Base-by-base conservation (phyloP, 2,329 filamentous ascomycete species). In the Shiraia bambusicola region DNA sequence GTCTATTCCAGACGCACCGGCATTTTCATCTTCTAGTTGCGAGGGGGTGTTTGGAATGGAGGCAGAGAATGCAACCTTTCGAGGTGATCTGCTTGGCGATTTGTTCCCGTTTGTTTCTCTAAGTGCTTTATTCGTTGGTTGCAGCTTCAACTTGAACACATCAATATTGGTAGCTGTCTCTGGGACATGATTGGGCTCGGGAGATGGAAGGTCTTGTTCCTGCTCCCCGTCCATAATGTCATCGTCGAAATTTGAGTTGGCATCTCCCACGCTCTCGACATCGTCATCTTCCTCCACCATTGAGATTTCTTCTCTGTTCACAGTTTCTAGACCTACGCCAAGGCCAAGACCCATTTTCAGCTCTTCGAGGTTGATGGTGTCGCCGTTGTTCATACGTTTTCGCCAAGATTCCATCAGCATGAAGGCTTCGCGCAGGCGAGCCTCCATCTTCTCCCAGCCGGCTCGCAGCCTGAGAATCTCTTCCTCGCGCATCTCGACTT, bases 401-500 rank as follows among this genome's bases (percentile, higher is more conserved):
- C 91, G 84, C 92, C 93, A 97, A 25, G 87, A 84, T 52, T 96
- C 88, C 74, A 98, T 95, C 71, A 98, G 82, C 26, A 82, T 79
- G 10, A 97, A 84, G 1, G 93, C 88, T 63, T 97, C 92, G 52
- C 83, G 84, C 89, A 93, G 95, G 37, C 90, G 81, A 15, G 75
- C 79, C 67, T 97, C 91, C 88, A 97, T 95, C 69, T 87, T 90
- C 65, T 94, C 87, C 86, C 92, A 95, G 12, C 91, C 89, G 40
- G 86, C 81, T 40, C 88, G 83, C 34, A 98, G 75, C 37, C 88
- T 81, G 37, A 80, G 78, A 51, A 98, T 97, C 65, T 96, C 91
- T 45, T 94, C 86, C 51, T 98, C 92, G 40, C 92, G 83, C n/a
- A 90, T 72, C 61, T 94, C 85, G 2, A 98, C 89, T 66, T 97